These are phyloP conservation scores for Teratosphaeriaceae sp. DNA, from an alignment of 2,329 filamentous ascomycete genomes.

Conservation along the genomic window DNA sequence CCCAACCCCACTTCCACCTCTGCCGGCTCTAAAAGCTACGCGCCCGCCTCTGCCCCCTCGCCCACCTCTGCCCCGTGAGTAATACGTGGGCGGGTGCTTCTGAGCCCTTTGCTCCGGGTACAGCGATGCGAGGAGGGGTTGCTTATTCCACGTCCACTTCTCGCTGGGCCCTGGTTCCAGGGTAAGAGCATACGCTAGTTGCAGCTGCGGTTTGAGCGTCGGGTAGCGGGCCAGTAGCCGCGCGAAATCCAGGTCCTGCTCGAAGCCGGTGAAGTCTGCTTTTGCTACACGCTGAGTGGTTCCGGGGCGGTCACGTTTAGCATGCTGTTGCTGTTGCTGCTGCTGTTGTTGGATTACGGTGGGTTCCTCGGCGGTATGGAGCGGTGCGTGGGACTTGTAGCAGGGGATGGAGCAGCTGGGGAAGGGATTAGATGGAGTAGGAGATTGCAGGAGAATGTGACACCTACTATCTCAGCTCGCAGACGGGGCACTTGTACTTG, in stretches of 20 bases:
- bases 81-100: too few relatives aligned
- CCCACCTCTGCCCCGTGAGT: too few relatives aligned
- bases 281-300: slow-evolving; percentile 20
- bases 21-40: too few relatives aligned
- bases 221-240: slow-evolving; percentile 30
- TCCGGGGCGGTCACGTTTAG: slow-evolving; percentile 15
- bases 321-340: not conserved
- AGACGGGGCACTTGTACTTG: slow-evolving; percentile 47
- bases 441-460: not conserved
- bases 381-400: slow-evolving; percentile 32
- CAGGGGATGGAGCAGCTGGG: slow-evolving; percentile 33
- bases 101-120: not conserved
- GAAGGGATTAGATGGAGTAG: slow-evolving; percentile 4
- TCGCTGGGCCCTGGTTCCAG: slow-evolving; percentile 30
- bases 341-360: not conserved
- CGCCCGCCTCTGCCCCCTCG: slow-evolving; percentile 15
- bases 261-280: slow-evolving; percentile 26
- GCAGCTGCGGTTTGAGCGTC: slow-evolving; percentile 27
- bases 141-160: slow-evolving; percentile 19
- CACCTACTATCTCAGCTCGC: slow-evolving; percentile 39
- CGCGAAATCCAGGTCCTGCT: slow-evolving; percentile 26
- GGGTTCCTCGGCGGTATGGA: slow-evolving; percentile 20
- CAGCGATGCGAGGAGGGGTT: slow-evolving; percentile 16
- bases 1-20: slow-evolving; percentile 14
- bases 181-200: slow-evolving; percentile 28